These are phyloP conservation scores for Limtongozyma cylindracea DNA, from an alignment of 805 yeast species.

Conservation along the genomic window DNA sequence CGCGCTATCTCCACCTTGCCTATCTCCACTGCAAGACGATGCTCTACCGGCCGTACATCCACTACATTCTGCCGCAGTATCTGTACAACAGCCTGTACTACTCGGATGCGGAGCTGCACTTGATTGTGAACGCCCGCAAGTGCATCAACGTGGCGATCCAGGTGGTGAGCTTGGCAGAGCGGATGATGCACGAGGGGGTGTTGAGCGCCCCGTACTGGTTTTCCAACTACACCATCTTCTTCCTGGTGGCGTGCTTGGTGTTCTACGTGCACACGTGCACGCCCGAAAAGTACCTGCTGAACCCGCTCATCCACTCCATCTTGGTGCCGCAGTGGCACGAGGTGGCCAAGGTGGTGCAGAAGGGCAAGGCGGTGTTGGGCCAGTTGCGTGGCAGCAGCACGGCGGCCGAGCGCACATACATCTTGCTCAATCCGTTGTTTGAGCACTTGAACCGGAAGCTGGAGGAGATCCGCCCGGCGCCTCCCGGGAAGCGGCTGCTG, in stretches of 20 bases:
- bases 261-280: conserved; percentile 47
- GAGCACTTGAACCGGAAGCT: conserved; percentile 58
- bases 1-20: conserved; percentile 45
- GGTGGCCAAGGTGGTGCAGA: conserved; percentile 65
- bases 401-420: conserved; percentile 63
- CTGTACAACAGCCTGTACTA: conserved; percentile 18
- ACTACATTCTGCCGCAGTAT: conserved; percentile 51
- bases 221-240: conserved; percentile 69
- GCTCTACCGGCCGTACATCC: conserved; percentile 73
- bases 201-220: conserved; percentile 82
- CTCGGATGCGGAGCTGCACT: conserved; percentile 34
- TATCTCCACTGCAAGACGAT: conserved; percentile 59
- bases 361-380: conserved; percentile 53
- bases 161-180: conserved; percentile 59
- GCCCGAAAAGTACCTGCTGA: conserved; percentile 8
- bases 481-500: too few species aligned
- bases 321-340: too few species aligned
- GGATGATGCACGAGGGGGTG: conserved; percentile 47
- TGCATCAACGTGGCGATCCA: conserved; percentile 69
- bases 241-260: conserved; percentile 68
- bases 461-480: too few species aligned
- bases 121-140: conserved; percentile 51
- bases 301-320: too few species aligned
- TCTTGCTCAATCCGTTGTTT: conserved; percentile 53
- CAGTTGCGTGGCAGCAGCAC: conserved; percentile 45